Base-by-base conservation (phyloP, 2,329 filamentous ascomycete genomes). In the Aspergillus sp. region DNA sequence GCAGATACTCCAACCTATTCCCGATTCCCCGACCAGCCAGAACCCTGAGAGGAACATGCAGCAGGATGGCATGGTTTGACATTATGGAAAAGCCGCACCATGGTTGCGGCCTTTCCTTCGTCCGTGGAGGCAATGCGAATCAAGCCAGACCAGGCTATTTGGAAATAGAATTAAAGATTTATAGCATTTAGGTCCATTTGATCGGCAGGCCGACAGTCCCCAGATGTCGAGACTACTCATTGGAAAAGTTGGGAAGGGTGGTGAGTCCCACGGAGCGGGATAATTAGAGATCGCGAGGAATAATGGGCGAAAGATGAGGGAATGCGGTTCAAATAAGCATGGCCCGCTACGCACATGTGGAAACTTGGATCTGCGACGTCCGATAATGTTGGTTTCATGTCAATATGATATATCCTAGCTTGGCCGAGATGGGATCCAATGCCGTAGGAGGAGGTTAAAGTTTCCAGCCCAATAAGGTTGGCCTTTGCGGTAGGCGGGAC, bases 401-500 rank as follows among this genome's bases (percentile, higher is more conserved):
- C 60, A 50, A 63, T 60, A 65, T 65, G 63, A 67, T 65, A 65
- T 58, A 53, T 66, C 58, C 50, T 59, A 68, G 63, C 58, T 58
- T 56, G 25, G n/a, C 47, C 43, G 57, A 63, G 45, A 48, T 45
- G 49, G 38, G 30, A 57, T 55, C 59, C 62, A 66, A 61, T 65
- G 43, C 30, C 55, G 60, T 28, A 55, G 47, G 45, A 54, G 58
- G 57, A 53, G 65, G 65, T 58, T 61, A 66, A 67, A 65, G 41
- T 69, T 68, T 68, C 68, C 69, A 67, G 58, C 43, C 70, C 69
- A 75, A 74, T 74, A 59, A 19, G 28, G 12, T 38, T 15, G 38
- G 25, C 13, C 36, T 47, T 19, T 12, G n/a, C 25, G 36, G 17
- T 54, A 25, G 47, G 50, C 57, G 32, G 36, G 57, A 38, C 39